Evolutionary conservation across 805 yeast species (phyloP).

Genomic region (Scheffersomyces stipitis): DNA sequence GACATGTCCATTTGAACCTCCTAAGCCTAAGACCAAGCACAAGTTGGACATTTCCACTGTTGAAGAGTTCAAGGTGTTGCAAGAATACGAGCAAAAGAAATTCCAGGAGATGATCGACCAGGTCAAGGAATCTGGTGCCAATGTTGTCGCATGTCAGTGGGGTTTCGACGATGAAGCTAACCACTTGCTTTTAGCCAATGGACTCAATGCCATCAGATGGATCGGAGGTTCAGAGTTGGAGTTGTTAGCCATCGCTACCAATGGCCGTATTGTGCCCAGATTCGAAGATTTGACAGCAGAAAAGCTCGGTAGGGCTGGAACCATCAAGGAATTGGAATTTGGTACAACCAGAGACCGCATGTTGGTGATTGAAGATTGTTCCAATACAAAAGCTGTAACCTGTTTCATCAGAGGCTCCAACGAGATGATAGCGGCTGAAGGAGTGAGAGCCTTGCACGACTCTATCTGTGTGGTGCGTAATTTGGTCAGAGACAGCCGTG

Average conservation of each 20-base stretch:
- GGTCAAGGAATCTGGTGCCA: constrained; percentile 90
- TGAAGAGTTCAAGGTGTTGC: constrained; percentile 89
- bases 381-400: constrained; percentile 85
- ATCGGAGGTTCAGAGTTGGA: constrained; percentile 97
- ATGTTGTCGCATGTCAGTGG: constrained; percentile 98
- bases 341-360: constrained; percentile 97
- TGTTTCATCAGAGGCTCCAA: constrained; percentile 94
- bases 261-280: constrained; percentile 95
- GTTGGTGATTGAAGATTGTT: constrained; percentile 90
- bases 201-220: constrained; percentile 97
- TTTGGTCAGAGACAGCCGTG: constrained; percentile 84
- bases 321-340: constrained; percentile 82
- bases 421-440: constrained; percentile 97
- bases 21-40: constrained; percentile 98
- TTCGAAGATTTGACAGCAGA: constrained; percentile 84
- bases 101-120: constrained; percentile 85
- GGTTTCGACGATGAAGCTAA: constrained; percentile 99
- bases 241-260: constrained; percentile 94
- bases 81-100: constrained; percentile 87
- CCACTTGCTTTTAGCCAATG: constrained; percentile 82
- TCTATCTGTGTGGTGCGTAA: constrained; percentile 97
- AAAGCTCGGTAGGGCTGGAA: constrained; percentile 87
- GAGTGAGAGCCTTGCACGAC: constrained; percentile 93
- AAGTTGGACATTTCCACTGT: constrained; percentile 91
- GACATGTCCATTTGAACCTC: constrained; percentile 99